Evolutionary conservation across 768 basidiomycete genomes (phyloP).

Genomic region (Psilocybe cubensis): DNA sequence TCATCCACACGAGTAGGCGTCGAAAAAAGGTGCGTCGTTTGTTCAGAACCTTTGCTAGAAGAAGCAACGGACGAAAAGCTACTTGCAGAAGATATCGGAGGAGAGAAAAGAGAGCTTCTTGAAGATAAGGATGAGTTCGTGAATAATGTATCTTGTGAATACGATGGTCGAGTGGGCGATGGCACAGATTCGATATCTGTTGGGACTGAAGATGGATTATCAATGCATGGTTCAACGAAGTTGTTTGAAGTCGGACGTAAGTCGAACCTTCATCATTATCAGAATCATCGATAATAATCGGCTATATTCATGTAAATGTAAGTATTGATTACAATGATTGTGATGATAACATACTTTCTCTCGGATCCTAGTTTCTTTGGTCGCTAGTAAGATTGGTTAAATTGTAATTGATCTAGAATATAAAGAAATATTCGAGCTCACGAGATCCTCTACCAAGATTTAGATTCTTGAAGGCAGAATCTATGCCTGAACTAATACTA

Average conservation of each 20-base stretch:
- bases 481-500: background rate
- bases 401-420: background rate
- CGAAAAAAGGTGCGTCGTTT: background rate
- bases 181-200: slow-evolving; percentile 10
- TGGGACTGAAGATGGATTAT: background rate
- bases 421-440: background rate
- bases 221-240: background rate
- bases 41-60: background rate
- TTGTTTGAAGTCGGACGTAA: background rate
- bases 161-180: background rate
- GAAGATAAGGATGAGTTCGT: slow-evolving; percentile 13
- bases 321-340: background rate
- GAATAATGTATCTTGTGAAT: background rate
- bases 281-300: slow-evolving; percentile 5
- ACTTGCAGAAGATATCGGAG: slow-evolving; percentile 9
- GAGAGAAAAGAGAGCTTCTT: slow-evolving; percentile 16
- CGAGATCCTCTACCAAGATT: background rate
- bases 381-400: background rate
- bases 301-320: background rate
- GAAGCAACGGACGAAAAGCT: slow-evolving; percentile 9
- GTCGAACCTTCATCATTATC: slow-evolving; percentile 16
- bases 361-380: background rate
- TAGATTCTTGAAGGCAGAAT: background rate
- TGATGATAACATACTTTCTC: background rate
- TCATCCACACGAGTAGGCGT: slow-evolving; percentile 4